phyloP scores from a whole-genome alignment of 2,329 filamentous ascomycete species.

The Fusarium sp. region DNA sequence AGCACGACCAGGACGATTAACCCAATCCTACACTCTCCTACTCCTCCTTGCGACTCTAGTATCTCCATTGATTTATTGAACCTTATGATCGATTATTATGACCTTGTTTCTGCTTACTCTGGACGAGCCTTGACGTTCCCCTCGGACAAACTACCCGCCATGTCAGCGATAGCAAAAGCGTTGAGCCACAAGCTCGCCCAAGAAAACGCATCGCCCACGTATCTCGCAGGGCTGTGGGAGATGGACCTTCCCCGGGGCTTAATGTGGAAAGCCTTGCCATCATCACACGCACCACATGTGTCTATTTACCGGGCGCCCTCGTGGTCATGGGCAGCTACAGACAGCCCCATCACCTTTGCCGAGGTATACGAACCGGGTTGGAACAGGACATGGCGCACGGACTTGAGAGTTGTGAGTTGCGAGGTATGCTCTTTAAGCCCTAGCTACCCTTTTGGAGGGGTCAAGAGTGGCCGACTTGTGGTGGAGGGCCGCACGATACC shows the following conservation, averaged over 20 bases:
- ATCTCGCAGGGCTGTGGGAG: background rate
- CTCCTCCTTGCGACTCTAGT: background rate
- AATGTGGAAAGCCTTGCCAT: background rate
- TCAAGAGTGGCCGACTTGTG: background rate
- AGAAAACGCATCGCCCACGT: background rate
- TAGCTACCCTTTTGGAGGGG: background rate
- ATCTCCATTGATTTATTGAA: background rate
- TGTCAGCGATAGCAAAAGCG: background rate
- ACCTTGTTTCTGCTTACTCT: background rate
- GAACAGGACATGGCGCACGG: background rate
- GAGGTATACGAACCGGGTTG: too few species aligned
- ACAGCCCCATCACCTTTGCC: background rate
- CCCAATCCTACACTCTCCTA: background rate
- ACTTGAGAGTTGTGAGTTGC: background rate
- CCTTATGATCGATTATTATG: background rate
- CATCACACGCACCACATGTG: background rate
- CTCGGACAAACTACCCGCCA: background rate
- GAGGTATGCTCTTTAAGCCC: background rate
- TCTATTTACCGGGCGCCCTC: background rate
- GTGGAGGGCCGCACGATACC: background rate
- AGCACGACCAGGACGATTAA: background rate
- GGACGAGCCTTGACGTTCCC: background rate
- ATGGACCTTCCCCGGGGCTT: background rate
- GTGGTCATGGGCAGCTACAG: background rate
- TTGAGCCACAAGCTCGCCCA: background rate